Percentiles rank a stretch among this genome's conserved stretches.
These are phyloP conservation scores for Gillenia trifoliata DNA, from an alignment of 306 rosid species.

Conservation along the genomic window DNA sequence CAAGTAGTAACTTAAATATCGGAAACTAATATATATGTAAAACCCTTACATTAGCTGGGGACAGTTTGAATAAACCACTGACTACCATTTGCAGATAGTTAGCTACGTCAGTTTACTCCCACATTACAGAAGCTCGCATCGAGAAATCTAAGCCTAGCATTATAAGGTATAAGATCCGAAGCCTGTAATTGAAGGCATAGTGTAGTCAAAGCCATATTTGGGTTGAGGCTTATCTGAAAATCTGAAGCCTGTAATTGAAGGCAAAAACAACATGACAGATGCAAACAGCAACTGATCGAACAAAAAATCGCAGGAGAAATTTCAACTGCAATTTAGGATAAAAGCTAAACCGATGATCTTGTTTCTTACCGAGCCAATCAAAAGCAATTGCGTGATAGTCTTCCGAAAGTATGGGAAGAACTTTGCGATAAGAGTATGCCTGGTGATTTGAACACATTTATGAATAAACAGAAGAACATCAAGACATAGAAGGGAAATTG, in stretches of 20 bases:
- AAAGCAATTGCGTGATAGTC: conserved; percentile 58
- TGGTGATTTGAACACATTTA: conserved; percentile 21
- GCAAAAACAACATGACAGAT: too few species aligned
- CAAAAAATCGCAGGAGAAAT: too few species aligned
- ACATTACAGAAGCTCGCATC: neutral
- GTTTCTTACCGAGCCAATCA: conserved; percentile 88
- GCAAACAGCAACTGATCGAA: too few species aligned
- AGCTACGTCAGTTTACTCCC: neutral
- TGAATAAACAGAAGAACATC: too few species aligned
- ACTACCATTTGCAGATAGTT: neutral
- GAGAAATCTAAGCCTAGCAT: neutral
- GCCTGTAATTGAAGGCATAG: too few species aligned
- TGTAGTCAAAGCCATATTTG: conserved; percentile 84
- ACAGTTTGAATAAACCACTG: neutral
- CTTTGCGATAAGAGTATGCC: conserved; percentile 93
- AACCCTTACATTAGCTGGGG: neutral
- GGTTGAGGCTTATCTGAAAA: conserved; percentile 95
- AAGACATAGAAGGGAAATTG: neutral
- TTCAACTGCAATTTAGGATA: too few species aligned
- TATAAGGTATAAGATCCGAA: neutral
- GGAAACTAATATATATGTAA: neutral
- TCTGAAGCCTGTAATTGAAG: conserved; percentile 62
- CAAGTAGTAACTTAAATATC: too few species aligned
- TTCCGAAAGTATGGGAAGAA: conserved; percentile 65
- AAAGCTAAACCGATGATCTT: conserved; percentile 12